A percentile compares a stretch with the other conserved stretches of the same genome.
Evolutionary conservation across 2,329 filamentous ascomycete genomes (phyloP).

Genomic region (Phyllosticta citrichinensis): DNA sequence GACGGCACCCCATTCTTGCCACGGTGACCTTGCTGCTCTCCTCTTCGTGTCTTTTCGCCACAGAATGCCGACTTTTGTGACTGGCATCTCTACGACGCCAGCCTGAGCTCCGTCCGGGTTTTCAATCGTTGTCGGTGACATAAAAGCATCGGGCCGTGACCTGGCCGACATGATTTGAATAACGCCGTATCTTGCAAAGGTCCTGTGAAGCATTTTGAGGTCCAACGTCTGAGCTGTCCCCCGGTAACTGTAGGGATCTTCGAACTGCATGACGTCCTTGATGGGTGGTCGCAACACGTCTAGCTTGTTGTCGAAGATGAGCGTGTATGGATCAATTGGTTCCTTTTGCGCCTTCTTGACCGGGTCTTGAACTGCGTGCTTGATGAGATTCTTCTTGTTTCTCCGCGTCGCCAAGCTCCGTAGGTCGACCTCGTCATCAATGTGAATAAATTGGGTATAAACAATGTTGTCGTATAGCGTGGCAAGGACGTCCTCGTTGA

Average conservation of each 20-base stretch:
- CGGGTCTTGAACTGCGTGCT: constrained; percentile 52
- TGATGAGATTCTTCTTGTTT: constrained; percentile 48
- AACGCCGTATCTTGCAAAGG: constrained; percentile 83
- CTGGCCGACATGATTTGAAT: constrained; percentile 91
- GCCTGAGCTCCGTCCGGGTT: constrained; percentile 82
- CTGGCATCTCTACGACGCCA: constrained; percentile 92
- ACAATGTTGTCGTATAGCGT: constrained; percentile 98
- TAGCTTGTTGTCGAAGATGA: constrained; percentile 84
- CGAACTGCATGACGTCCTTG: constrained; percentile 83
- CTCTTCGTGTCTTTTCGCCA: constrained; percentile 95
- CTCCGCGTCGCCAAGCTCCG: constrained; percentile 64
- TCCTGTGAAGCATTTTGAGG: constrained; percentile 70
- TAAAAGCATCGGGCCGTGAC: constrained; percentile 89
- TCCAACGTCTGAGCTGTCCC: constrained; percentile 69
- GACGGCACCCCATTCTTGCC: constrained; percentile 98
- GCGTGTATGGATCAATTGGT: constrained; percentile 86
- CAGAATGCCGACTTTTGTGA: constrained; percentile 87
- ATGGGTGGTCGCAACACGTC: constrained; percentile 74
- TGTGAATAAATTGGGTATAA: constrained; percentile 96
- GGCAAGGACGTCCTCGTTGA: constrained; percentile 86
- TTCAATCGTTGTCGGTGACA: constrained; percentile 72
- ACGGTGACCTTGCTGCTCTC: constrained; percentile 86
- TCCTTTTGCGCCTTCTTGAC: constrained; percentile 61
- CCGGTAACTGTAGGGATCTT: constrained; percentile 84
- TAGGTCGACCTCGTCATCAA: constrained; percentile 81